These are phyloP conservation scores for Mycena olivaceomarginata DNA, from an alignment of 768 basidiomycete species.

Conservation along the genomic window DNA sequence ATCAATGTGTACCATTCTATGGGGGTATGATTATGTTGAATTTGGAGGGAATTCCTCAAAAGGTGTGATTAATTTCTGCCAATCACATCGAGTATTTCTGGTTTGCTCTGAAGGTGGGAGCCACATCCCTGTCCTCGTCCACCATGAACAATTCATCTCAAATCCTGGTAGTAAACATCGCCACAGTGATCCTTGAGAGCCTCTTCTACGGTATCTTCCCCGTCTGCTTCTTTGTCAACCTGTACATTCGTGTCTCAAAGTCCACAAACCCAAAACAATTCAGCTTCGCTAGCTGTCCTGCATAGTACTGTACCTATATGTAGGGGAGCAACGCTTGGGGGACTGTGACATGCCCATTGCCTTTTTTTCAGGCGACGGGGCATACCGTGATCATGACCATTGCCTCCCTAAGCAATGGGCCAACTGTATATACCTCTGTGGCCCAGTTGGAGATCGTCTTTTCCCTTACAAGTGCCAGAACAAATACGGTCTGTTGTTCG, in stretches of 20 bases:
- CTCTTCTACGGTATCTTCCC: slow-evolving; percentile 19
- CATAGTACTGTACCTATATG: too few relatives aligned
- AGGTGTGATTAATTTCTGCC: slow-evolving; percentile 13
- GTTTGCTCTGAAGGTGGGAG: neutral
- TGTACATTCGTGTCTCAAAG: slow-evolving; percentile 11
- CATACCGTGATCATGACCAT: too few relatives aligned
- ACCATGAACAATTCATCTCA: neutral
- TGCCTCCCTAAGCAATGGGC: too few relatives aligned
- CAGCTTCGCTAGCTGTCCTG: too few relatives aligned
- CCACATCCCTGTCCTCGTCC: slow-evolving; percentile 7
- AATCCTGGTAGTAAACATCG: slow-evolving; percentile 13
- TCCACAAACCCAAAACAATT: neutral
- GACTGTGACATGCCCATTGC: too few relatives aligned
- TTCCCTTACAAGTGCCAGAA: too few relatives aligned
- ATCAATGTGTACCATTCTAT: too few relatives aligned
- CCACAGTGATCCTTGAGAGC: slow-evolving; percentile 16
- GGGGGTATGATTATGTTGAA: neutral
- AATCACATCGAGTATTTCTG: neutral
- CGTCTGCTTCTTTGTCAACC: slow-evolving; percentile 1
- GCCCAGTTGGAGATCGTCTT: too few relatives aligned
- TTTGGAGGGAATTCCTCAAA: slow-evolving; percentile 4
- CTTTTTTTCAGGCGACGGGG: too few relatives aligned
- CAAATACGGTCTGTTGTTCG: too few relatives aligned
- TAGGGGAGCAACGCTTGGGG: too few relatives aligned
- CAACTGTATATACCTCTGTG: too few relatives aligned